phyloP scores from a whole-genome alignment of 2,329 filamentous ascomycete genomes.

The Cadophora sp. region DNA sequence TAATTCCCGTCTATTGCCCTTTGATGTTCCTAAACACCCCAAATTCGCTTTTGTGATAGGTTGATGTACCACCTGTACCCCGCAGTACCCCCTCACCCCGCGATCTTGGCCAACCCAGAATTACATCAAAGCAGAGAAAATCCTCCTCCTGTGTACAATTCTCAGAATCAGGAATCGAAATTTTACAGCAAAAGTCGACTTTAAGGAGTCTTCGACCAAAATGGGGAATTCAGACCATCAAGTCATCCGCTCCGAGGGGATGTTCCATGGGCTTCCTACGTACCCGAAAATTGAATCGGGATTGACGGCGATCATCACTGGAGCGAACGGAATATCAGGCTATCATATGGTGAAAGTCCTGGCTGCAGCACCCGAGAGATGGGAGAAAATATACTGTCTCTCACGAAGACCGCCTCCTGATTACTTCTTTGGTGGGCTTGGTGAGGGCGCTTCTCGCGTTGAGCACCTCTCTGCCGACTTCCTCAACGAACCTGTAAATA shows the following conservation, averaged over 20 bases:
- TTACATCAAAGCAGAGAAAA: too few species aligned
- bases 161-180: too few species aligned
- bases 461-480: not conserved
- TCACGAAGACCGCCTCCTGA: conserved; percentile 22
- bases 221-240: conserved; percentile 23
- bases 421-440: conserved; percentile 2
- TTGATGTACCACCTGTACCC: too few species aligned
- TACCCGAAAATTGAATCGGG: conserved; percentile 15
- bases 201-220: too few species aligned
- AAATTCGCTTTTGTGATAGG: too few species aligned
- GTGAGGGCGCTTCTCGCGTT: not conserved
- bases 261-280: conserved; percentile 35
- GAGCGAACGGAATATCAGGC: conserved; percentile 31
- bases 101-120: too few species aligned
- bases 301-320: conserved; percentile 20
- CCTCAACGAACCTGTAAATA: too few species aligned
- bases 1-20: too few species aligned
- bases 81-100: too few species aligned
- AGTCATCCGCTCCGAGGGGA: conserved; percentile 9
- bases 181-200: too few species aligned
- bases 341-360: conserved; percentile 25
- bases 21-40: too few species aligned
- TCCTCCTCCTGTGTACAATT: too few species aligned
- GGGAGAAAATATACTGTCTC: conserved; percentile 23
- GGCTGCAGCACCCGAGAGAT: conserved; percentile 23